phyloP scores from a whole-genome alignment of 495 filamentous ascomycete species.

The Cryomyces minteri region DNA sequence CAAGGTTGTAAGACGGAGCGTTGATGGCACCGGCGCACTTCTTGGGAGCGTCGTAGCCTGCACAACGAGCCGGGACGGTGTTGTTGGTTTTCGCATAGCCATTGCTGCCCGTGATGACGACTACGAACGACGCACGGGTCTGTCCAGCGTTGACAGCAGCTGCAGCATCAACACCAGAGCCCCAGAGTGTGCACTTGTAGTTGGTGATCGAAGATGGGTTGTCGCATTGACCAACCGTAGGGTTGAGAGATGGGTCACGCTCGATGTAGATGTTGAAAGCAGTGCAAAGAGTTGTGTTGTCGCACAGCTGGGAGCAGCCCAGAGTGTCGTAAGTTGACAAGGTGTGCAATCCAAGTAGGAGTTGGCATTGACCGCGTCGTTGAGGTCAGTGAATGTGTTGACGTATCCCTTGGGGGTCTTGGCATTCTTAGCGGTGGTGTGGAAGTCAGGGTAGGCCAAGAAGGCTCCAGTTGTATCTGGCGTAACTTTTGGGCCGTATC shows the following conservation, averaged over 20 bases:
- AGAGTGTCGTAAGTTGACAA: constrained; percentile 24
- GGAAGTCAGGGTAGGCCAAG: constrained; percentile 1
- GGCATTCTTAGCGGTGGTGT: constrained; percentile 8
- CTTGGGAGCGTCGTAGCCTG: constrained; percentile 1
- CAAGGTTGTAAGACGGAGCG: constrained; percentile 2
- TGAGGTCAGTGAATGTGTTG: constrained; percentile 20
- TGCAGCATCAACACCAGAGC: constrained; percentile 2
- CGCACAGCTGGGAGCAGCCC: constrained; percentile 19
- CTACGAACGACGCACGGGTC: constrained; percentile 7
- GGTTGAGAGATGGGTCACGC: constrained; percentile 24
- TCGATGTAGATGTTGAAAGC: constrained; percentile 32
- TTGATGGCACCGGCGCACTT: constrained; percentile 4
- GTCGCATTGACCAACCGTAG: constrained; percentile 14
- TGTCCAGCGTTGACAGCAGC: constrained; percentile 8
- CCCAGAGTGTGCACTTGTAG: constrained; percentile 35
- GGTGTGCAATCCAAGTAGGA: constrained; percentile 25
- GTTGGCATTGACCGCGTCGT: constrained; percentile 17
- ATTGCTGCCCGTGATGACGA: constrained; percentile 12
- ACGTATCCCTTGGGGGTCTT: constrained; percentile 22
- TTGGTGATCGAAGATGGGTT: constrained; percentile 29
- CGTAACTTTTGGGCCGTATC: constrained; percentile 4
- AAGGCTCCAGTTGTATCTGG: constrained; percentile 9
- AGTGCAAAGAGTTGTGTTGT: constrained; percentile 16
- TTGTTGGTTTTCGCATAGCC: constrained; percentile 11
- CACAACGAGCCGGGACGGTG: constrained; percentile 2